Conservation (phyloP, 2,329 filamentous ascomycete genomes). For the Colletotrichum sp. region DNA sequence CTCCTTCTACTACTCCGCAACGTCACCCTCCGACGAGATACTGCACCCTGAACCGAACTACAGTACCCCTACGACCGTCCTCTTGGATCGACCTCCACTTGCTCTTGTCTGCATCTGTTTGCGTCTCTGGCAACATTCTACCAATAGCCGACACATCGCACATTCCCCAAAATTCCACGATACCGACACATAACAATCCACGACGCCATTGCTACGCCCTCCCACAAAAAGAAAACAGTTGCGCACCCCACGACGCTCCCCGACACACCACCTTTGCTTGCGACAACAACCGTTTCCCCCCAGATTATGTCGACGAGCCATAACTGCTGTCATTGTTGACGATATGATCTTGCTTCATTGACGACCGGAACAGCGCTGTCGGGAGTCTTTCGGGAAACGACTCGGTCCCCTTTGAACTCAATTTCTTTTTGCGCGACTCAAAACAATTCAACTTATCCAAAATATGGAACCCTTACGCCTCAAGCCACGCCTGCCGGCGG, state of each 20-base stretch:
- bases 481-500: conserved; percentile 57
- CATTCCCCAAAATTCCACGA: conserved; percentile 19
- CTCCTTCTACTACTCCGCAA: conserved; percentile 5
- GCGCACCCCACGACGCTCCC: background rate
- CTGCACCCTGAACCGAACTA: conserved; percentile 11
- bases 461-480: conserved; percentile 62
- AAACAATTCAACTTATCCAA: background rate
- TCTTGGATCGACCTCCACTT: conserved; percentile 16
- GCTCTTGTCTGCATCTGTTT: conserved; percentile 12
- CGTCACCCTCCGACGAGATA: conserved; percentile 12
- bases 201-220: conserved; percentile 14
- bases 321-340: conserved; percentile 21
- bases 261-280: background rate
- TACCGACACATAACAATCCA: conserved; percentile 19
- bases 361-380: conserved; percentile 19
- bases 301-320: conserved; percentile 24
- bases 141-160: conserved; percentile 19
- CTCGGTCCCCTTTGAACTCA: background rate
- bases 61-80: conserved; percentile 4
- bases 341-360: conserved; percentile 27
- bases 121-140: conserved; percentile 19
- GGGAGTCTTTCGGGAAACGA: conserved; percentile 9
- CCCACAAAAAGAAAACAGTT: background rate
- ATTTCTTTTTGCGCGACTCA: conserved; percentile 1
- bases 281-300: background rate